These are phyloP conservation scores for Kwoniella pini DNA, from an alignment of 768 basidiomycete species.

Conservation along the genomic window DNA sequence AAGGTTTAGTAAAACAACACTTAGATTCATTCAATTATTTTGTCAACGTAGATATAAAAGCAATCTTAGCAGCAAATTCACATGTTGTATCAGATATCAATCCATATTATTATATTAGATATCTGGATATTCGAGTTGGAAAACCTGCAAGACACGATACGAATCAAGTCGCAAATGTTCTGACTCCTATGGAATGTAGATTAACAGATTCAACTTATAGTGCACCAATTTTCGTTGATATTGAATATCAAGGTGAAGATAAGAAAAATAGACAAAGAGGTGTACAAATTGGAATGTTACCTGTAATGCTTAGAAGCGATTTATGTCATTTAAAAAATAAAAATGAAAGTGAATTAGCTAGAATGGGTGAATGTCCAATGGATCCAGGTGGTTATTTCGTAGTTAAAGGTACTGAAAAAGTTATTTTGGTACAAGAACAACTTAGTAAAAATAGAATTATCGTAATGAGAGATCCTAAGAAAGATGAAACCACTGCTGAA, in stretches of 20 bases:
- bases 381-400: constrained; percentile 99
- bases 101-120: constrained; percentile 90
- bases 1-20: constrained; percentile 98
- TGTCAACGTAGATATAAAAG: constrained; percentile 94
- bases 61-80: constrained; percentile 62
- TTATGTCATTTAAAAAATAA: constrained; percentile 85
- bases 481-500: constrained; percentile 88
- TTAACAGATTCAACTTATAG: constrained; percentile 92
- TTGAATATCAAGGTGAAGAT: constrained; percentile 91
- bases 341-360: constrained; percentile 77
- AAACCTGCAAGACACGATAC: constrained; percentile 83
- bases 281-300: constrained; percentile 84
- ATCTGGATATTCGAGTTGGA: constrained; percentile 91
- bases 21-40: constrained; percentile 99
- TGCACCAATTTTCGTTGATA: constrained; percentile 88
- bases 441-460: constrained; percentile 98
- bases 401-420: constrained; percentile 98
- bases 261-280: constrained; percentile 78
- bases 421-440: constrained; percentile 98
- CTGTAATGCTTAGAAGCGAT: constrained; percentile 95
- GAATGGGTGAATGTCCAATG: constrained; percentile 93
- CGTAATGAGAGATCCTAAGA: constrained; percentile 87
- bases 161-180: constrained; percentile 62
- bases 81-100: constrained; percentile 89
- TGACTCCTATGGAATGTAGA: constrained; percentile 97